Conservation (phyloP, 768 basidiomycete genomes). For the Pleurotus salmoneostramineus region DNA sequence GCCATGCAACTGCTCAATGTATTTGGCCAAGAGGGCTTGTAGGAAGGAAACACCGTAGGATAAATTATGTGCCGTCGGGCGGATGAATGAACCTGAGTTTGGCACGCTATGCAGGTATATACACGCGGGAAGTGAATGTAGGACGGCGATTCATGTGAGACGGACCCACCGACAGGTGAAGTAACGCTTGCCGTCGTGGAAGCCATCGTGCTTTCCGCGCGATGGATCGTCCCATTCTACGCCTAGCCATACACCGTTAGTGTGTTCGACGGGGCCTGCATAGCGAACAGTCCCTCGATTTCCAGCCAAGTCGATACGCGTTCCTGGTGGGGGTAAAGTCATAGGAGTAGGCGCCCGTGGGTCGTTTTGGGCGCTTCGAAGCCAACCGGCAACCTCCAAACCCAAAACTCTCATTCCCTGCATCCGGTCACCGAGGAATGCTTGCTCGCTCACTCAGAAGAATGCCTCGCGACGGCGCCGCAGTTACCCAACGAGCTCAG, state of each 20-base stretch:
- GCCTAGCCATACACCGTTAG: conserved; percentile 83
- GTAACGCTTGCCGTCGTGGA: conserved; percentile 72
- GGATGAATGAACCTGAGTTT: conserved; percentile 77
- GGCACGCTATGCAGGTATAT: conserved; percentile 39
- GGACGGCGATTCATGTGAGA: conserved; percentile 10
- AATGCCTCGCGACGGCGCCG: conserved; percentile 37
- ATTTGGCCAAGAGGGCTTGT: conserved; percentile 71
- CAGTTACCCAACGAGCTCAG: conserved; percentile 35
- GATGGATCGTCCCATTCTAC: conserved; percentile 90
- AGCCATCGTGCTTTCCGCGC: conserved; percentile 86
- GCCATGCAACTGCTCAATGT: conserved; percentile 62
- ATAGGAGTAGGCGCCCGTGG: conserved; percentile 15
- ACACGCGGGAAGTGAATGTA: conserved; percentile 6
- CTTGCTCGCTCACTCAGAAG: conserved; percentile 21
- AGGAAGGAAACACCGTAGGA: conserved; percentile 70
- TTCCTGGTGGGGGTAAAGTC: conserved; percentile 33
- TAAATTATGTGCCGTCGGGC: conserved; percentile 52
- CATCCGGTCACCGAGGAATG: background rate
- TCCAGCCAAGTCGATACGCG: conserved; percentile 51
- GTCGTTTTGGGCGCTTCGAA: conserved; percentile 10
- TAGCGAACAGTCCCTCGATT: conserved; percentile 70
- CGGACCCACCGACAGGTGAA: conserved; percentile 69
- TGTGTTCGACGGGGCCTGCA: conserved; percentile 58
- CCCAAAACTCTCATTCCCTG: no score
- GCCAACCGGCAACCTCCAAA: background rate